A percentile compares a stretch with the other conserved stretches of the same genome.
Evolutionary conservation across 352 stramenopile genomes (phyloP).

Genomic region (Blastocystis sp.): DNA sequence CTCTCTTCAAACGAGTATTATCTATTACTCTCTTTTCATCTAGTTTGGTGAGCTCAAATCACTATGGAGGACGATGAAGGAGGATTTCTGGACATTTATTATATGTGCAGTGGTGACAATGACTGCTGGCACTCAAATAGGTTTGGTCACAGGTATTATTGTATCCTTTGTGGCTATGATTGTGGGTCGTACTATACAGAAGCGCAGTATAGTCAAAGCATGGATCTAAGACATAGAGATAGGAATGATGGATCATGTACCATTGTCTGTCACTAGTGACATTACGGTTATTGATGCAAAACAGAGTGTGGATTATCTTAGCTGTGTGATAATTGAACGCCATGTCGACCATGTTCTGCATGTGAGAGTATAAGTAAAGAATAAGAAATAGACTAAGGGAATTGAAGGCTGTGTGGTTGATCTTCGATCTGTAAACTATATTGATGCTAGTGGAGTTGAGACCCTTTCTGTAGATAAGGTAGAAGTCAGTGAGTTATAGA

Average conservation of each 20-base stretch:
- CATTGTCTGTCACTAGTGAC: neutral
- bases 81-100: slow-evolving; percentile 40
- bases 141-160: neutral
- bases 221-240: too few species aligned
- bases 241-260: neutral
- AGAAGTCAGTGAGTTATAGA: neutral
- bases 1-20: neutral
- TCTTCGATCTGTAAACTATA: slow-evolving; percentile 5
- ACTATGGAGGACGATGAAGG: neutral
- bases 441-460: neutral
- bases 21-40: neutral
- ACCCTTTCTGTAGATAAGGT: neutral
- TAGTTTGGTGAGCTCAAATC: neutral
- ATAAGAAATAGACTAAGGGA: neutral
- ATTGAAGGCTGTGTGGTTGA: neutral
- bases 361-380: neutral
- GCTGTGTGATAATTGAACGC: neutral
- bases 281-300: neutral
- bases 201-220: neutral
- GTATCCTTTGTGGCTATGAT: neutral
- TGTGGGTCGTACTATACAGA: neutral
- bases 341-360: neutral
- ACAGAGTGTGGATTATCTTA: slow-evolving; percentile 16
- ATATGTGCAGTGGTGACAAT: neutral
- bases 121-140: neutral